These are phyloP conservation scores for Torulaspora quercuum DNA, from an alignment of 805 yeast genomes.

Conservation along the genomic window DNA sequence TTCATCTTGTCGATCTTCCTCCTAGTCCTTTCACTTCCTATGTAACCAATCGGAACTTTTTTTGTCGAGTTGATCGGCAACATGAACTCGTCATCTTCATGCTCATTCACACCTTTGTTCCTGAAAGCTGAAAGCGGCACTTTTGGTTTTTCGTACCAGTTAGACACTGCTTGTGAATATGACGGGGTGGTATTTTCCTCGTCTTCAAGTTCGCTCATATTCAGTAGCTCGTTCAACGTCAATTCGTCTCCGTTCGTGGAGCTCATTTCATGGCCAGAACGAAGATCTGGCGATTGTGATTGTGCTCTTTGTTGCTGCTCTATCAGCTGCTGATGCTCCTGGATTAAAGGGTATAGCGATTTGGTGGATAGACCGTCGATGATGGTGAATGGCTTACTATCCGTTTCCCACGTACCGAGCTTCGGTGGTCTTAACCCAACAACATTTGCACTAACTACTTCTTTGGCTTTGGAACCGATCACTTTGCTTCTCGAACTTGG, in stretches of 20 bases:
- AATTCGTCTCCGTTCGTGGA: slow-evolving; percentile 37
- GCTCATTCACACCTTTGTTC: slow-evolving; percentile 56
- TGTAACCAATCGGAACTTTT: slow-evolving; percentile 37
- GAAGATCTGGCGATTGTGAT: slow-evolving; percentile 24
- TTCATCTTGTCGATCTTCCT: slow-evolving; percentile 37
- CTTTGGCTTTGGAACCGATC: slow-evolving; percentile 80
- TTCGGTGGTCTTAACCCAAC: slow-evolving; percentile 88
- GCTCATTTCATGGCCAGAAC: slow-evolving; percentile 18
- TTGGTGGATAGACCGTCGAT: slow-evolving; percentile 93
- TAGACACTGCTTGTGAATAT: slow-evolving; percentile 37
- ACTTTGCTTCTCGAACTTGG: slow-evolving; percentile 51
- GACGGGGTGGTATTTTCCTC: slow-evolving; percentile 43
- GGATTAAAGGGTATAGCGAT: slow-evolving; percentile 56
- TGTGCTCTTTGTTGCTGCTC: slow-evolving; percentile 29
- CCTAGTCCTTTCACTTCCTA: slow-evolving; percentile 37
- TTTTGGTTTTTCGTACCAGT: slow-evolving; percentile 42
- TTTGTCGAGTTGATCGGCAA: slow-evolving; percentile 30
- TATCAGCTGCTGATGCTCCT: slow-evolving; percentile 31
- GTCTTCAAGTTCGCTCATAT: slow-evolving; percentile 83
- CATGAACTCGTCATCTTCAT: slow-evolving; percentile 35
- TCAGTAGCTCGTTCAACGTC: slow-evolving; percentile 75
- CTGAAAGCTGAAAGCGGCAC: slow-evolving; percentile 90
- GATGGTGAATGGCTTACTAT: slow-evolving; percentile 82
- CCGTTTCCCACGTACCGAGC: slow-evolving; percentile 87
- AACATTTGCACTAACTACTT: slow-evolving; percentile 81